Evolutionary conservation across 257 asterid genomes (phyloP), one percentile per base, ranked within the genome.

Genomic region (Fraxinus anomala): DNA sequence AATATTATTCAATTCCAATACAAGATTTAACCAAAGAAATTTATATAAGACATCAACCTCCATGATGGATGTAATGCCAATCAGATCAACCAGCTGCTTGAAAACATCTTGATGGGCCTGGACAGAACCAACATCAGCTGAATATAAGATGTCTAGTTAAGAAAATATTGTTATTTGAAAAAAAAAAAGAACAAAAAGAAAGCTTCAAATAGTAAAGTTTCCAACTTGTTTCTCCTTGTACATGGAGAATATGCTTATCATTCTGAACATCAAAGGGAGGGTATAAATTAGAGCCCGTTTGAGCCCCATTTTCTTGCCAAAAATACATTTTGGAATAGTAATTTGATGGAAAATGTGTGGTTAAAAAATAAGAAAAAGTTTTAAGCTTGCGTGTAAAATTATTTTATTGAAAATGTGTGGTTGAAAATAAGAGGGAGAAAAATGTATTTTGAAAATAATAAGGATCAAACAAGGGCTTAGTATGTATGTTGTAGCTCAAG

Each of bases 61-160:
- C 99, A 93, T 96, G 77, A 96, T 93, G 76, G 99, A 96, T 61
- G 98, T 93, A 81, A 96, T 89, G 70, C 98, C 99, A 81, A 96
- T 93, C 90, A 96, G 88, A 92, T 96, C 98, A 79, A 96, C 98
- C 84, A 96, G 95, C 89, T 87, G 89, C 79, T 83, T 87, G 73
- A 96, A 89, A 75, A 93, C 96, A 68, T 93, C 96, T 85, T 92
- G 98, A 85, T 92, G 96, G 72, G 91, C 89, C 99, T 96, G 87
- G 76, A 83, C 51, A 72, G 40, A 70, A 74, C 39, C 44, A 67
- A 73, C 71, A 16, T 51, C 56, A 80, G 77, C 68, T 31, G 61
- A 54, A 76, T 16, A 66, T 37, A 49, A 17, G 40, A 77, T 61
- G 61, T 33, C 30, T 59, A 39, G 54, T 21, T 42, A 21, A 28